Evolutionary conservation across 768 basidiomycete species (phyloP).

Genomic region (Lactarius deliciosus): DNA sequence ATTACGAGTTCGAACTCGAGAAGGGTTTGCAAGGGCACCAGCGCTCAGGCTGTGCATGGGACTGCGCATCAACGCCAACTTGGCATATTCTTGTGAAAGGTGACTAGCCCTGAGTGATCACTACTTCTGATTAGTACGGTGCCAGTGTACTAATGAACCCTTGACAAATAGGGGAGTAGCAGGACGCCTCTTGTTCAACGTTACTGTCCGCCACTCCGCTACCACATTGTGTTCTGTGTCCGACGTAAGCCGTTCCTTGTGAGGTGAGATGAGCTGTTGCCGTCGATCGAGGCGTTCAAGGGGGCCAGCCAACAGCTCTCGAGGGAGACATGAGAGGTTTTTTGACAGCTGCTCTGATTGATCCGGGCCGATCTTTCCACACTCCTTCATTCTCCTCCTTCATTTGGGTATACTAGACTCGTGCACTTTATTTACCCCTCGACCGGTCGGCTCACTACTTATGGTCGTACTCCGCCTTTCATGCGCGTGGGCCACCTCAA

Average conservation of each 20-base stretch:
- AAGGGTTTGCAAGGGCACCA: conserved; percentile 91
- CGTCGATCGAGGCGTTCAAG: conserved; percentile 15
- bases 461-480: conserved; percentile 10
- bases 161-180: conserved; percentile 5
- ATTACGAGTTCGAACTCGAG: conserved; percentile 86
- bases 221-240: not conserved
- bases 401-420: not conserved
- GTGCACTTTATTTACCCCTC: not conserved
- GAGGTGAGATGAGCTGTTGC: conserved; percentile 8
- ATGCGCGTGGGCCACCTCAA: not conserved
- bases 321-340: not conserved
- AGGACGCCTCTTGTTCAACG: not conserved
- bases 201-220: not conserved
- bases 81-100: conserved; percentile 92
- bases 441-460: not conserved
- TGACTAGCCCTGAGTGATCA: conserved; percentile 25
- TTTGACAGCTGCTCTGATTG: not conserved
- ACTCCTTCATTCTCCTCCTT: not conserved
- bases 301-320: not conserved
- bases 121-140: conserved; percentile 23
- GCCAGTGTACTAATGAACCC: not conserved
- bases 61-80: conserved; percentile 98
- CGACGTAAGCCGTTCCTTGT: conserved; percentile 12
- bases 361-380: no score
- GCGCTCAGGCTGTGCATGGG: conserved; percentile 88